These are phyloP conservation scores for Cicer arietinum DNA, from an alignment of 306 rosid species.

Conservation along the genomic window DNA sequence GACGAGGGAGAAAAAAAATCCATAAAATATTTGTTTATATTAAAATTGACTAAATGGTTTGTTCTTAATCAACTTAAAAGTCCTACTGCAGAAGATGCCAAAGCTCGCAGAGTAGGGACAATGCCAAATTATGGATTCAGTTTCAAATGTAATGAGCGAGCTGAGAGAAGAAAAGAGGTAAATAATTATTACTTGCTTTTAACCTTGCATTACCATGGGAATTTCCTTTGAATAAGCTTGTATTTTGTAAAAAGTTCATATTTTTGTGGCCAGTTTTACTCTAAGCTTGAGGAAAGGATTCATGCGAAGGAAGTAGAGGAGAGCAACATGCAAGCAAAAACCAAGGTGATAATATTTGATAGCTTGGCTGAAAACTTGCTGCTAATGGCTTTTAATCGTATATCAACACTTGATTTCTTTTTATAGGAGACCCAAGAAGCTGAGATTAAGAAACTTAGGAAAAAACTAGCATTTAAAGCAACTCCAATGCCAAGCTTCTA, in stretches of 20 bases:
- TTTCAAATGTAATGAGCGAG: constrained; percentile 94
- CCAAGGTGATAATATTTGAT: constrained; percentile 68
- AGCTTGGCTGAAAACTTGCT: constrained; percentile 32
- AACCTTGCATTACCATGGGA: constrained; percentile 15
- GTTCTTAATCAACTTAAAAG: constrained; percentile 67
- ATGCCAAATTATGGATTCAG: constrained; percentile 95
- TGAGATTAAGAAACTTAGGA: constrained; percentile 73
- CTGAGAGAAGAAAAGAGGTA: constrained; percentile 93
- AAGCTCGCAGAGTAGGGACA: constrained; percentile 61
- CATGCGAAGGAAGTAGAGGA: constrained; percentile 93
- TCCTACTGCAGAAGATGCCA: constrained; percentile 71
- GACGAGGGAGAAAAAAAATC: neutral
- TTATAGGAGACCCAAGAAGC: constrained; percentile 91
- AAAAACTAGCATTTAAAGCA: constrained; percentile 71
- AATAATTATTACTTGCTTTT: constrained; percentile 48
- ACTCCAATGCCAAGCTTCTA: constrained; percentile 85
- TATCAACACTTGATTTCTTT: constrained; percentile 29
- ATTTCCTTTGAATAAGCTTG: constrained; percentile 36
- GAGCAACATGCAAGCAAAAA: constrained; percentile 84
- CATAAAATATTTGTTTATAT: neutral
- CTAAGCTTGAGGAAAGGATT: constrained; percentile 96
- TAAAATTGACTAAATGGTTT: constrained; percentile 11
- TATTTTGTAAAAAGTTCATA: constrained; percentile 2
- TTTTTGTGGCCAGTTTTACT: constrained; percentile 77
- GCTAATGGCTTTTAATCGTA: constrained; percentile 31